Evolutionary conservation across 331 rosid species (phyloP).

Genomic region (Ulmus americana): DNA sequence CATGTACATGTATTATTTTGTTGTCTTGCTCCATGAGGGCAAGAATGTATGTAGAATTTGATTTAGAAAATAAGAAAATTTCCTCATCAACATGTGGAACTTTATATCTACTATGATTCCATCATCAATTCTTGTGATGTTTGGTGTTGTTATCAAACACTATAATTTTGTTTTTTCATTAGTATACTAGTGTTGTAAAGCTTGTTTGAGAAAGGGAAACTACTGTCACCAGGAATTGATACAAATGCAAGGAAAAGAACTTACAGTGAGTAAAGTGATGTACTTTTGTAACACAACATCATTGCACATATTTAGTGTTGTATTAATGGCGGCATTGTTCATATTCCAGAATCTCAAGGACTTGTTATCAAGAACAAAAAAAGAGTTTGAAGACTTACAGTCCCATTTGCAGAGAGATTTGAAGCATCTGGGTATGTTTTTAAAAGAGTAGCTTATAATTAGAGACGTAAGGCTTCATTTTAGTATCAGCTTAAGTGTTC

Average conservation of each 20-base stretch:
- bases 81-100: no score
- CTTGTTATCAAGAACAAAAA: slow-evolving; percentile 50
- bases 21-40: neutral
- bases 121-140: neutral
- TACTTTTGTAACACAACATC: neutral
- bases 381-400: slow-evolving; percentile 60
- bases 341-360: slow-evolving; percentile 61
- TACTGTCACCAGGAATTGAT: slow-evolving; percentile 49
- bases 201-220: slow-evolving; percentile 47
- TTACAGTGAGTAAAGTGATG: slow-evolving; percentile 37
- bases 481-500: neutral
- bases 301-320: neutral
- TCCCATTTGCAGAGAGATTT: slow-evolving; percentile 53
- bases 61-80: no score
- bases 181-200: slow-evolving; percentile 41
- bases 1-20: slow-evolving; percentile 11
- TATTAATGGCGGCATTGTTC: slow-evolving; percentile 2
- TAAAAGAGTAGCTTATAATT: neutral
- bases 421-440: slow-evolving; percentile 52
- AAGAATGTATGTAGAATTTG: no score
- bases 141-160: neutral
- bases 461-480: no score
- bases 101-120: no score
- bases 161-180: slow-evolving; percentile 26
- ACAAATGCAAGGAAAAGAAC: slow-evolving; percentile 66